phyloP scores from a whole-genome alignment of 768 basidiomycete genomes.

The Solioccasus polychromus region DNA sequence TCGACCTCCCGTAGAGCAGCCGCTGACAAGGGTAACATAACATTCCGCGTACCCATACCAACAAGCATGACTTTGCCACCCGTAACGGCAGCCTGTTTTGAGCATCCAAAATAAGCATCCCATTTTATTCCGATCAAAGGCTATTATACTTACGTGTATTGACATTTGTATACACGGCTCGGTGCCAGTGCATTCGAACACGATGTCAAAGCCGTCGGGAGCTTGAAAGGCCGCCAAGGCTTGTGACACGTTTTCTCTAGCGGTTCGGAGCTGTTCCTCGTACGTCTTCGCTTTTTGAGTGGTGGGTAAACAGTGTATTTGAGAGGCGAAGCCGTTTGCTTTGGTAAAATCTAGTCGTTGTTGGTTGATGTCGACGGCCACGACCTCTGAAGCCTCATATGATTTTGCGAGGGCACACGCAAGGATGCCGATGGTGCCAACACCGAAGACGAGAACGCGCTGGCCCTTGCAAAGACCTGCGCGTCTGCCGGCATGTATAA shows the following conservation, averaged over 20 bases:
- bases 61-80: conserved; percentile 93
- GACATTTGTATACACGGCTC: conserved; percentile 91
- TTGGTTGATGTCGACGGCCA: conserved; percentile 85
- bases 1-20: conserved; percentile 90
- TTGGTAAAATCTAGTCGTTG: conserved; percentile 77
- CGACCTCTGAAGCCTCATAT: conserved; percentile 66
- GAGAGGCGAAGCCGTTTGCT: conserved; percentile 70
- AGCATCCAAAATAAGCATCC: conserved; percentile 13
- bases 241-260: conserved; percentile 53
- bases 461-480: conserved; percentile 49
- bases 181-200: conserved; percentile 95
- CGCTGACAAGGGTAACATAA: conserved; percentile 76
- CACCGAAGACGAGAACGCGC: conserved; percentile 84
- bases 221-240: conserved; percentile 56
- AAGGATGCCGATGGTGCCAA: conserved; percentile 90
- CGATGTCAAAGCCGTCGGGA: conserved; percentile 83
- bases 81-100: conserved; percentile 68
- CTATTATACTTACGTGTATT: conserved; percentile 64
- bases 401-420: conserved; percentile 77
- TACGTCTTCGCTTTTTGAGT: conserved; percentile 47
- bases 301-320: conserved; percentile 62
- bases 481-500: conserved; percentile 62
- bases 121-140: conserved; percentile 9
- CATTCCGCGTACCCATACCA: conserved; percentile 90
- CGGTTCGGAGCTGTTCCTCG: conserved; percentile 56